Conservation (phyloP, 2,329 filamentous ascomycete species). For the Neonectria neomacrospora region DNA sequence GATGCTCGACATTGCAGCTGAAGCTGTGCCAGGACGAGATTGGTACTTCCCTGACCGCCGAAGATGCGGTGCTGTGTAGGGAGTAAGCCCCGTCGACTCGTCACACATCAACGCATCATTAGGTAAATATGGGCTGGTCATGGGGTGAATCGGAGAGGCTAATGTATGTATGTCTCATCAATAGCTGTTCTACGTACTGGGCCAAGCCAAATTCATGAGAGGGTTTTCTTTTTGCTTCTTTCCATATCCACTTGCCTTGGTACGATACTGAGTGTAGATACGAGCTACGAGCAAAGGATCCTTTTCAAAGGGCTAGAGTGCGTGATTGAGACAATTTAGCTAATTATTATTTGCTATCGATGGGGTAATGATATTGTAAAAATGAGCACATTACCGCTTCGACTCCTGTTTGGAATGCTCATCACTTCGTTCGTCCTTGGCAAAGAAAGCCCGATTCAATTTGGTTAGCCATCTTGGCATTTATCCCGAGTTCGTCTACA, state of each 20-base stretch:
- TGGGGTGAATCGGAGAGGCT: not conserved
- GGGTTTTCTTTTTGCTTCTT: not conserved
- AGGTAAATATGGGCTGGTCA: not conserved
- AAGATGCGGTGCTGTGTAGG: not conserved
- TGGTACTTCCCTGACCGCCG: not conserved
- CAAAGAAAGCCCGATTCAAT: constrained; percentile 5
- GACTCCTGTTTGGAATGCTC: not conserved
- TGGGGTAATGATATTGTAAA: not conserved
- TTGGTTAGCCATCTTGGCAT: constrained; percentile 59
- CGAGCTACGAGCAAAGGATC: not conserved
- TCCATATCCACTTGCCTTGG: not conserved
- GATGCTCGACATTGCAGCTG: not conserved
- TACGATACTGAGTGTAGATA: not conserved
- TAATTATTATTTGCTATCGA: not conserved
- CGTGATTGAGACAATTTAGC: not conserved
- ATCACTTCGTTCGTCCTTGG: not conserved
- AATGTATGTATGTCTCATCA: not conserved
- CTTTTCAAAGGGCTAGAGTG: not conserved
- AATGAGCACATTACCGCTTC: accelerated
- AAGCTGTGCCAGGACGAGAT: not conserved
- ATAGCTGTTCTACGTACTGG: not conserved
- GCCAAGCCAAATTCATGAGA: not conserved
- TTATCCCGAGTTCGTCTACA: constrained; percentile 59
- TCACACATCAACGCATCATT: not conserved
- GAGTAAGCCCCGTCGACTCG: not conserved